A percentile compares a stretch with the other conserved stretches of the same genome.
These are phyloP conservation scores for Lentinula raphanica DNA, from an alignment of 768 basidiomycete genomes.

Conservation along the genomic window DNA sequence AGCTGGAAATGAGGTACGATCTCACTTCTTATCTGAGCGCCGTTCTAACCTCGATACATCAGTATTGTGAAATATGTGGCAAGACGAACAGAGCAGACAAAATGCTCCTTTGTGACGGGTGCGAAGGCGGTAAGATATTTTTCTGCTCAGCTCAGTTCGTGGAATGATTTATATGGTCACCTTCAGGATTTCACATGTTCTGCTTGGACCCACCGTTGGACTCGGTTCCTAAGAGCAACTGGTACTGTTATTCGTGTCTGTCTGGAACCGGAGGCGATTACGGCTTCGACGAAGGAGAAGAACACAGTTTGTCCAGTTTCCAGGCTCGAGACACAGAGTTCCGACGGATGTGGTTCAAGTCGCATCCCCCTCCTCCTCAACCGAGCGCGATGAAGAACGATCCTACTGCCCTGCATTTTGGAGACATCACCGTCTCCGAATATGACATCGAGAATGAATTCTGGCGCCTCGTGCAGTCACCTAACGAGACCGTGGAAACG, in stretches of 20 bases:
- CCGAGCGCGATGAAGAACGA: constrained; percentile 34
- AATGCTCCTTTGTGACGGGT: constrained; percentile 89
- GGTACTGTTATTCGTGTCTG: constrained; percentile 93
- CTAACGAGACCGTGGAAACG: constrained; percentile 89
- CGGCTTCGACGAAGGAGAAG: constrained; percentile 97
- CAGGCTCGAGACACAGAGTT: constrained; percentile 89
- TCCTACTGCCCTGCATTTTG: constrained; percentile 49
- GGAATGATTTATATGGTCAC: neutral
- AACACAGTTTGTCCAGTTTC: constrained; percentile 88
- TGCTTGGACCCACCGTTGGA: constrained; percentile 90
- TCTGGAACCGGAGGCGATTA: constrained; percentile 92
- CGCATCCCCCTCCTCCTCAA: constrained; percentile 52
- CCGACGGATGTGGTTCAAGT: constrained; percentile 81
- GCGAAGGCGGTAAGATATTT: constrained; percentile 59
- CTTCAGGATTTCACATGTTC: constrained; percentile 89
- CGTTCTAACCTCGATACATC: constrained; percentile 21
- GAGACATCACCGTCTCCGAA: constrained; percentile 71
- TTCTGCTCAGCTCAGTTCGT: neutral
- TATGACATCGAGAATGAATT: constrained; percentile 92
- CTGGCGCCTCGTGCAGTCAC: constrained; percentile 91
- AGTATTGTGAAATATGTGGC: constrained; percentile 91
- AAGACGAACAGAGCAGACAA: constrained; percentile 83
- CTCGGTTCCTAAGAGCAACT: constrained; percentile 78
- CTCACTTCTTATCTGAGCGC: neutral
- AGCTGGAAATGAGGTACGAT: constrained; percentile 39